Evolutionary conservation across 1,284 basidiomycete species (phyloP), one percentile per base, ranked within the genome.

Genomic region (Mycena citricolor): DNA sequence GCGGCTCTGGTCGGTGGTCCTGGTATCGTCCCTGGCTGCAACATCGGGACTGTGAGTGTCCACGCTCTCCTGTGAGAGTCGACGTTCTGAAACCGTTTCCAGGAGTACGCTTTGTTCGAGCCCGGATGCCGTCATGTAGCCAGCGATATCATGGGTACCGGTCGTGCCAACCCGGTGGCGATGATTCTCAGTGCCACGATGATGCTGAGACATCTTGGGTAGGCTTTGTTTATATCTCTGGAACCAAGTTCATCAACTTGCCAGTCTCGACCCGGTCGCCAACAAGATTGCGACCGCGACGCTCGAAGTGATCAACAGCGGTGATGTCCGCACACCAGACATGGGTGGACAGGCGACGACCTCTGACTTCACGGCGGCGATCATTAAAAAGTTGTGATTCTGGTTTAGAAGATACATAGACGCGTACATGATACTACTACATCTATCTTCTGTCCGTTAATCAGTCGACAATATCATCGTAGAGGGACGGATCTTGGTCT

Each of bases 81-180:
- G n/a, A n/a, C 32, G 30, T 32, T 42, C 30, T 38, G 30, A 48
- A 32, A 40, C 25, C 40, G 22, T 13, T 39, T 39, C 33, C 31
- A 90, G 84, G 95, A 99, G 69, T 98, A 93, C 67, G 95, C 97
- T 25, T 80, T 99, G 47, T 99, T 99, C 68, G 95, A 99, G 73
- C 95, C 97, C 38, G 95, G 95, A 63, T 98, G 95, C 73, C 86
- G 95, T 70, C 97, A 99, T 71, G 94, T 98, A 60, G 97, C 94
- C 52, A 90, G 89, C 65, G 94, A 98, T 64, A 93, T 98, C 69
- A 94, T 94, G 92, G 94, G 93, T 54, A 93, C 90, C 58, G 92
- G 95, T 80, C 86, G 86, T 60, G 97, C 97, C 59, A 99, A 99
- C 77, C 97, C 97, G 16, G 86, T 93, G 32, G 97, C 97, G 41